phyloP scores from a whole-genome alignment of 176 grass and related monocot genomes.

The Paspalum vaginatum region DNA sequence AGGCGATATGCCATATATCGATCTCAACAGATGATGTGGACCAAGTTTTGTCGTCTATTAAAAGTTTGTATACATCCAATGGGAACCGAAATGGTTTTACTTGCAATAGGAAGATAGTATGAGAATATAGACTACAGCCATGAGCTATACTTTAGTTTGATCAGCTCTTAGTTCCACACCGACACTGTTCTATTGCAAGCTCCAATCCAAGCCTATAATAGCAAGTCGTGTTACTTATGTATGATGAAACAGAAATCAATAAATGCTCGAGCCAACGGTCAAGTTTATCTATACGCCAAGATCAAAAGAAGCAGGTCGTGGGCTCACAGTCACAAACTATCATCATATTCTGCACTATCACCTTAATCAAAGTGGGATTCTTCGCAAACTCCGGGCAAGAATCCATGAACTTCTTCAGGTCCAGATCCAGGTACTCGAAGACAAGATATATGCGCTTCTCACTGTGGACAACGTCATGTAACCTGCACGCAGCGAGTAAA shows the following conservation, averaged over 20 bases:
- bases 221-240: background rate
- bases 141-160: background rate
- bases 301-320: background rate
- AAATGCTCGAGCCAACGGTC: background rate
- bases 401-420: constrained; percentile 98
- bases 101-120: constrained; percentile 21
- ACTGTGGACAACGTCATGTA: constrained; percentile 89
- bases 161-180: background rate
- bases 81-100: background rate
- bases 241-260: constrained; percentile 20
- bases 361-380: constrained; percentile 78
- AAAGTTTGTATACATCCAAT: background rate
- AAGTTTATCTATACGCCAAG: constrained; percentile 13
- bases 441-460: constrained; percentile 94
- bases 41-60: background rate
- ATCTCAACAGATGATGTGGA: background rate
- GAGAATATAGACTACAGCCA: background rate
- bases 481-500: constrained; percentile 46
- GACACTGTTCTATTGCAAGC: background rate
- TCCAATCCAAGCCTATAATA: background rate
- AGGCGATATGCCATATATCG: background rate
- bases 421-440: constrained; percentile 92
- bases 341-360: constrained; percentile 10
- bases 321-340: background rate
- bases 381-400: constrained; percentile 84